Evolutionary conservation across 768 basidiomycete genomes (phyloP), one percentile per base, ranked within the genome.

Genomic region (Podaxis sp.): DNA sequence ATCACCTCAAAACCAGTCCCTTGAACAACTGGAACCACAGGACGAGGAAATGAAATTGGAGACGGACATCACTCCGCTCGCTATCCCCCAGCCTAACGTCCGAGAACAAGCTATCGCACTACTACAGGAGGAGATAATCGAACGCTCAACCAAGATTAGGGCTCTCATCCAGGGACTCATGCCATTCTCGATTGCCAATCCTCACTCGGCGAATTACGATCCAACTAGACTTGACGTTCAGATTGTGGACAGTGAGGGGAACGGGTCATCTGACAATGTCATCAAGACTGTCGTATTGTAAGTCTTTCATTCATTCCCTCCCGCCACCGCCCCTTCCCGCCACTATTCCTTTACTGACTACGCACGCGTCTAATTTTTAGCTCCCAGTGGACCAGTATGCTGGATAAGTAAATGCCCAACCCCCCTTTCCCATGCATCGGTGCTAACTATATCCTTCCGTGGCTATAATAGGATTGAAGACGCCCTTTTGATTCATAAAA

Each of bases 221-320:
- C 87, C 91, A 13, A 53, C 44, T 1, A 40, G 59, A 10, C 47
- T 61, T 16, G 91, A 90, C 70, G 79, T 93, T 21, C 85, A 92
- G 68, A 86, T 90, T 79, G 77, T 91, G 25, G 91, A 95, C 64
- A 78, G 80, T 47, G 73, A 89, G 53, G 93, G 91, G 21, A 85
- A 86, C 62, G 80, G 81, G 25, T 66, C 90, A 14, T 88, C 90
- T 54, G 87, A 90, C 50, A 85, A 84, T 3, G 69, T 86, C 36
- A 77, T 90, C 55, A 98, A 99, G 78, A 95, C 93, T 3, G 90
- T 98, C 44, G 95, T 98, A 55, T 98, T 98, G 91, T 98, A 71
- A 73, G 94, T 62, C 27, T 25, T 44, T 25, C 42, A 23, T 9
- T 25, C 42, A 16, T 21, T 38, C 27, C 27, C 16, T 16, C 36